Percentiles rank a stretch among this genome's conserved stretches.
These are phyloP conservation scores for Mycena indigotica DNA, from an alignment of 768 basidiomycete species.

Conservation along the genomic window DNA sequence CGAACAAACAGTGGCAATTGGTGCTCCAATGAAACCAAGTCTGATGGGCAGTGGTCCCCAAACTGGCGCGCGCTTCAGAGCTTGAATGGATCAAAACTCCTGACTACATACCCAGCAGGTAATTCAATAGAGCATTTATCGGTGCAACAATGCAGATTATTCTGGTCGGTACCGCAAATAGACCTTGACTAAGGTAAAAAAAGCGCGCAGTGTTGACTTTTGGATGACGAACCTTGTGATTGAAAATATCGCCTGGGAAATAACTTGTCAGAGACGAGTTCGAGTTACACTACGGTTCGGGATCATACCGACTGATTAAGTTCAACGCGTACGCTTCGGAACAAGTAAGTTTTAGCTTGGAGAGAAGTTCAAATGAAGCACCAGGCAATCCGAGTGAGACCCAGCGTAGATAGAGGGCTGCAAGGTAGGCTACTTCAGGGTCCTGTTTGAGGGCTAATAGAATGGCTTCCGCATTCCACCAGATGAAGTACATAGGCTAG, in stretches of 20 bases:
- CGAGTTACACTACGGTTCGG: slow-evolving; percentile 6
- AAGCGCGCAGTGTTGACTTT: no score
- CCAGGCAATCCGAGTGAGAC: slow-evolving; percentile 78
- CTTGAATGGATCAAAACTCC: neutral
- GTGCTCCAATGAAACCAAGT: slow-evolving; percentile 91
- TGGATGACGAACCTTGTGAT: slow-evolving; percentile 62
- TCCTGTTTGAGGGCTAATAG: slow-evolving; percentile 79
- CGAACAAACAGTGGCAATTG: slow-evolving; percentile 84
- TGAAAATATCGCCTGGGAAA: slow-evolving; percentile 69
- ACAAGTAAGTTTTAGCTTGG: slow-evolving; percentile 4
- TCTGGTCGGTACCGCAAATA: slow-evolving; percentile 84
- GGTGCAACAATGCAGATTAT: slow-evolving; percentile 85
- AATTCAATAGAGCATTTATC: slow-evolving; percentile 82
- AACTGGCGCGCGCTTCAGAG: slow-evolving; percentile 40
- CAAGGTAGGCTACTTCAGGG: slow-evolving; percentile 78
- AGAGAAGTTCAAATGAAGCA: slow-evolving; percentile 27
- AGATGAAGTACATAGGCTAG: slow-evolving; percentile 44
- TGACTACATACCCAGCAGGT: slow-evolving; percentile 62
- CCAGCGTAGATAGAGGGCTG: slow-evolving; percentile 75
- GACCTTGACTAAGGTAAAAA: no score
- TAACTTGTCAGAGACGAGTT: slow-evolving; percentile 2
- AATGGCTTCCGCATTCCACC: slow-evolving; percentile 82
- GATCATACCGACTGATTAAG: slow-evolving; percentile 46
- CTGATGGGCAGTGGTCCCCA: slow-evolving; percentile 82
- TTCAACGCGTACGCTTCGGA: slow-evolving; percentile 52